phyloP scores from a whole-genome alignment of 139 green algal species.

The Volvox reticuliferus region DNA sequence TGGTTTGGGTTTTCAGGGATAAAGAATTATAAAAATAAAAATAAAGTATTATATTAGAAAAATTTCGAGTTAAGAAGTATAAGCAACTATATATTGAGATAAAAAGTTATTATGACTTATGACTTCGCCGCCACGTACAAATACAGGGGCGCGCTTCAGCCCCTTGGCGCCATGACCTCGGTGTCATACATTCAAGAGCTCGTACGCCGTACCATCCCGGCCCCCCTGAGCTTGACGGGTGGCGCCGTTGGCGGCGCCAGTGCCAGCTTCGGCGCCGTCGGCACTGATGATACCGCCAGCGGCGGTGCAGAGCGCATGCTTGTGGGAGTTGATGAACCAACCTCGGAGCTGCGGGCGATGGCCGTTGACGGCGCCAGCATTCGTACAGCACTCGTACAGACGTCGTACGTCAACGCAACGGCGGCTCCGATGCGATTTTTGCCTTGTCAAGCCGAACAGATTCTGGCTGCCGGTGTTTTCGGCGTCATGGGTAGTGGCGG shows the following conservation, averaged over 20 bases:
- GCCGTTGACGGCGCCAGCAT: not conserved
- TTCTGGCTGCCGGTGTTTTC: not conserved
- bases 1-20: too few species aligned
- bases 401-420: not conserved
- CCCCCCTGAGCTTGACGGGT: not conserved
- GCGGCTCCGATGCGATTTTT: too few species aligned
- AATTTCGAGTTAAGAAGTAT: too few species aligned
- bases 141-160: slow-evolving; percentile 14
- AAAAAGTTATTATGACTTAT: too few species aligned
- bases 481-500: not conserved
- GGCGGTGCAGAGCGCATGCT: too few species aligned
- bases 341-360: too few species aligned
- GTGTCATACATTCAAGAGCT: not conserved
- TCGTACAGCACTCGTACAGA: not conserved
- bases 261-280: not conserved
- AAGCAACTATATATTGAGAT: too few species aligned
- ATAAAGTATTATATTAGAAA: too few species aligned
- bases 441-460: too few species aligned
- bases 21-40: too few species aligned
- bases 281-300: not conserved
- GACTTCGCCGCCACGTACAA: too few species aligned
- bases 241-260: not conserved
- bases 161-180: not conserved
- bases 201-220: not conserved
- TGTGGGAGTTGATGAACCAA: too few species aligned